A percentile compares a stretch with the other conserved stretches of the same genome.
Conservation (phyloP, 176 grass and related monocot genomes). For the Zizania latifolia region DNA sequence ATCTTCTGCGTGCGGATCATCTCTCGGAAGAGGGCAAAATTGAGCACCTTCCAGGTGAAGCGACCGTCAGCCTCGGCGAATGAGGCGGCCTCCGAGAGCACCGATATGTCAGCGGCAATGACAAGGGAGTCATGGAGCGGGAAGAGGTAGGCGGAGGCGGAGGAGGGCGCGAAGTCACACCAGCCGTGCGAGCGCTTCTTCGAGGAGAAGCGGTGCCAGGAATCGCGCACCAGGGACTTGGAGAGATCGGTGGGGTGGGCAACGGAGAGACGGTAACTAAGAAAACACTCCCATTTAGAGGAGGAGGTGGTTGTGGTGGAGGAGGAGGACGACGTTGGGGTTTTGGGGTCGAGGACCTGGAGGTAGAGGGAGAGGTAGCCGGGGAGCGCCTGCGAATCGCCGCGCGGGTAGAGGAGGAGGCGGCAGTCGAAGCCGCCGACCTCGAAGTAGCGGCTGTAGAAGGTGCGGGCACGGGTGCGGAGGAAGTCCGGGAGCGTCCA, state of each 20-base stretch:
- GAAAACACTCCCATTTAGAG: conserved; percentile 89
- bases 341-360: conserved; percentile 92
- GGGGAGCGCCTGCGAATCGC: conserved; percentile 74
- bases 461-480: conserved; percentile 57
- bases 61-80: conserved; percentile 56
- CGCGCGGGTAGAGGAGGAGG: conserved; percentile 83
- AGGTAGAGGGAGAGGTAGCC: conserved; percentile 90
- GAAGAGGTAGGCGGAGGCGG: conserved; percentile 43
- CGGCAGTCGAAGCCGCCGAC: conserved; percentile 92
- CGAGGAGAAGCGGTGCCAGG: conserved; percentile 88
- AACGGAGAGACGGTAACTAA: conserved; percentile 75
- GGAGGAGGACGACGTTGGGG: conserved; percentile 53
- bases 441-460: conserved; percentile 93
- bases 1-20: conserved; percentile 94
- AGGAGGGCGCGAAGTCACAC: conserved; percentile 78
- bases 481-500: conserved; percentile 82
- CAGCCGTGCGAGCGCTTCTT: conserved; percentile 97
- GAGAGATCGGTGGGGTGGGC: conserved; percentile 47
- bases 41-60: conserved; percentile 91
- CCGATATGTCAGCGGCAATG: conserved; percentile 64
- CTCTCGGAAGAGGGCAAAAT: conserved; percentile 69
- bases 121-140: conserved; percentile 58
- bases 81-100: conserved; percentile 65
- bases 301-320: conserved; percentile 46
- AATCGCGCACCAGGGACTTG: conserved; percentile 71